Evolutionary conservation across 1,284 basidiomycete genomes (phyloP).

Genomic region (Fomitopsis pinicola): DNA sequence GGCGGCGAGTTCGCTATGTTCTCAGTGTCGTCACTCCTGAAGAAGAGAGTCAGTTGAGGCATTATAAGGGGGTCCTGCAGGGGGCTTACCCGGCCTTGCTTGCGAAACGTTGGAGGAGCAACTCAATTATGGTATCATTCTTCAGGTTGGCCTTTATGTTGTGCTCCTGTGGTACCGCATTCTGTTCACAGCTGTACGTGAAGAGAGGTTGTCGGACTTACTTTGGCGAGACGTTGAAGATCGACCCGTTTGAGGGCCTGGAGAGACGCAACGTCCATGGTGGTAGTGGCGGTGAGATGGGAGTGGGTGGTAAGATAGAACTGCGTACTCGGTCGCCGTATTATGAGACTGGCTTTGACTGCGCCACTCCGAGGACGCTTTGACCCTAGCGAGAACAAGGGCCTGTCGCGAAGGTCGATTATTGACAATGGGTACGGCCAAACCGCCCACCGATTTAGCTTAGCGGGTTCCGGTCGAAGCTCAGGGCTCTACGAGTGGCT

Average conservation of each 20-base stretch:
- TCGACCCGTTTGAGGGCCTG: background rate
- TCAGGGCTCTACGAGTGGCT: background rate
- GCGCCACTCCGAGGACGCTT: background rate
- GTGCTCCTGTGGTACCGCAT: background rate
- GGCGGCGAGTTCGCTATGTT: too few relatives aligned
- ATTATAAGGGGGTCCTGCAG: too few relatives aligned
- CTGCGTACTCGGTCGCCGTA: background rate
- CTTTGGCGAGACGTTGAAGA: constrained; percentile 1
- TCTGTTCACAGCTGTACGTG: background rate
- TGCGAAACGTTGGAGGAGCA: background rate
- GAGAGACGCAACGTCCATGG: background rate
- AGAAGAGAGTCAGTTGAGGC: background rate
- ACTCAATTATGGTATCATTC: background rate
- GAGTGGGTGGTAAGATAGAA: background rate
- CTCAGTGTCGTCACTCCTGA: background rate
- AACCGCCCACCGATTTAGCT: background rate
- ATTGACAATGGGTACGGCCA: background rate
- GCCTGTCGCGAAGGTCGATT: too few relatives aligned
- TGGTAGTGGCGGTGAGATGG: background rate
- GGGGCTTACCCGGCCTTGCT: background rate
- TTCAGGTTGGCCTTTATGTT: constrained; percentile 4
- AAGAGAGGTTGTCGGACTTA: background rate
- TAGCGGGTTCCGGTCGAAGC: background rate
- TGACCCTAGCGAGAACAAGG: background rate
- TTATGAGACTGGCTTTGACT: background rate